Conservation (phyloP, 345 rosid genomes). For the Sonneratia caseolaris region DNA sequence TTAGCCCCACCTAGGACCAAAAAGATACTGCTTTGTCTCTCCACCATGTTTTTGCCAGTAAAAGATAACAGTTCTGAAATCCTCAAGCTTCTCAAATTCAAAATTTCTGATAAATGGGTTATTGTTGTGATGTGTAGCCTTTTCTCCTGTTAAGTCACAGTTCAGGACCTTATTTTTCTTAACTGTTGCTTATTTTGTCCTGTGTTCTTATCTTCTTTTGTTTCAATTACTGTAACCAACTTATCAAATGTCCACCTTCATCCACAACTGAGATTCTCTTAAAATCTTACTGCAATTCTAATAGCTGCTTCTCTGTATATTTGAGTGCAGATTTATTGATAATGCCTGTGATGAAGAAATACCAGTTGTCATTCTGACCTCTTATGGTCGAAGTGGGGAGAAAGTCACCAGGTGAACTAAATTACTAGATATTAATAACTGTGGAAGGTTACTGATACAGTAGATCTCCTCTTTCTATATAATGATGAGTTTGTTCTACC, state of each 20-base stretch:
- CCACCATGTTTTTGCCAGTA: not conserved
- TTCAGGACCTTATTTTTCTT: not conserved
- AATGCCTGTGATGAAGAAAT: constrained; percentile 50
- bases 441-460: not conserved
- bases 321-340: constrained; percentile 61
- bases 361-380: constrained; percentile 49
- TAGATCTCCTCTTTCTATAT: not conserved
- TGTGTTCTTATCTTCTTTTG: not conserved
- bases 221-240: not conserved
- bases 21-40: not conserved
- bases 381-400: constrained; percentile 70
- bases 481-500: too few species aligned
- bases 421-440: not conserved
- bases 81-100: not conserved
- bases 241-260: not conserved
- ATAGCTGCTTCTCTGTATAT: constrained; percentile 2
- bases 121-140: not conserved
- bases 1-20: not conserved
- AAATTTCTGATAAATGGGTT: not conserved
- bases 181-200: not conserved
- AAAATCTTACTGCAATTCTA: not conserved
- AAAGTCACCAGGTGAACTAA: constrained; percentile 51
- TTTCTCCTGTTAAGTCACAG: not conserved
- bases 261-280: constrained; percentile 6
- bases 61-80: not conserved